Evolutionary conservation across 2,329 filamentous ascomycete species (phyloP), one percentile per base, ranked within the genome.

Genomic region (Colletotrichum echinochloae): DNA sequence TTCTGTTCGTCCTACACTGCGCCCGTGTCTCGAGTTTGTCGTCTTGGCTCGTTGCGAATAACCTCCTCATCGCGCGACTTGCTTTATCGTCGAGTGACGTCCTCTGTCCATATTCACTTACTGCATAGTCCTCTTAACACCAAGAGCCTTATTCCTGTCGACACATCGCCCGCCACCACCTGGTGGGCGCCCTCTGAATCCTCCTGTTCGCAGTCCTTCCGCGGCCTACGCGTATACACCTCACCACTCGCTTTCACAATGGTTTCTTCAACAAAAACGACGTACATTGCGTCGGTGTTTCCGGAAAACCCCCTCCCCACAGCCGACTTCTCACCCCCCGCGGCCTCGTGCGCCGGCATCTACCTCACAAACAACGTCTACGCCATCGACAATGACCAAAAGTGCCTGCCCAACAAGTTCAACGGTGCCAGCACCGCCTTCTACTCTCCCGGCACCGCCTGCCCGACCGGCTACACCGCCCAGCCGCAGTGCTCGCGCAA

Each of bases 401-500:
- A 64, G n/a, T 76, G 75, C 59, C 64, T 75, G 7, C 75, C 74
- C n/a, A 51, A 65, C 18, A 71, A 72, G 20, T 76, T 74, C 33
- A 65, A 62, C 30, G 67, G 61, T 11, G 62, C 67, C 54, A 67
- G 71, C 28, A 71, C 71, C 16, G 71, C 69, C 2, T 75, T 73
- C 56, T 76, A 75, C 63, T 52, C 60, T 18, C 70, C 70, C 2
- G 70, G 70, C 3, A 60, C 44, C 18, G 55, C 57, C 11, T 72
- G 70, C 4, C 70, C 70, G 46, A 68, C 70, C 7, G 70, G 70
- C 28, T 72, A 72, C 52, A 73, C 60, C 16, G 76, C 76, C 2
- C 76, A 76, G 52, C 65, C 65, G 12, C 72, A 77, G 39, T 80
- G 79, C 71, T 76, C 76, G 20, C 74, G 75, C 30, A 75, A 70